These are phyloP conservation scores for Coniochaeta ligniaria DNA, from an alignment of 2,329 filamentous ascomycete genomes.

Conservation along the genomic window DNA sequence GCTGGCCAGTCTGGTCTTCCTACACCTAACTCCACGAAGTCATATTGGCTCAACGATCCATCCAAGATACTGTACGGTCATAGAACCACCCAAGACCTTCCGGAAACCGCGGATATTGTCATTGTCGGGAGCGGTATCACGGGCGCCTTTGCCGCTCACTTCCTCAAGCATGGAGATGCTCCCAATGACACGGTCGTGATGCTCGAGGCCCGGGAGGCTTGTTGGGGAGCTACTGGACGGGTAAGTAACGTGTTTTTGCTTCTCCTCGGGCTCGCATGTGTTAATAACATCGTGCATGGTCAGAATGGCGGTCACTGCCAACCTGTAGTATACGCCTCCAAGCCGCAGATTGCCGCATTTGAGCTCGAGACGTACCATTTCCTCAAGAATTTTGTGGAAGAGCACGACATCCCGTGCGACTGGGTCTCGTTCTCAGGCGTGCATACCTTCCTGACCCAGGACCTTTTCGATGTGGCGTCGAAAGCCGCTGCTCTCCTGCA, in stretches of 20 bases:
- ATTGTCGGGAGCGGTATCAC: conserved; percentile 72
- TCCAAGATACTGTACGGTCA: conserved; percentile 59
- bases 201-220: conserved; percentile 72
- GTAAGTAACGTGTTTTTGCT: conserved; percentile 36
- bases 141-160: conserved; percentile 63
- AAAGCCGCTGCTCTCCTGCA: conserved; percentile 43
- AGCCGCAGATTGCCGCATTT: conserved; percentile 59
- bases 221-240: conserved; percentile 77
- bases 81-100: conserved; percentile 57
- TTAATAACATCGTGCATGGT: neutral
- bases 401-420: conserved; percentile 59
- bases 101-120: conserved; percentile 57
- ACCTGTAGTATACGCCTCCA: conserved; percentile 56
- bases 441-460: conserved; percentile 52
- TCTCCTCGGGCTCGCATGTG: neutral
- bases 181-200: conserved; percentile 53
- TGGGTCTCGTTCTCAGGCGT: conserved; percentile 58
- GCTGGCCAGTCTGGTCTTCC: conserved; percentile 48
- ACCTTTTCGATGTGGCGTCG: conserved; percentile 45
- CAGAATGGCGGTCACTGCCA: conserved; percentile 71
- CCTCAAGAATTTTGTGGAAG: conserved; percentile 48
- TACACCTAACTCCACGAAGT: conserved; percentile 49
- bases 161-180: conserved; percentile 40
- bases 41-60: conserved; percentile 69
- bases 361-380: conserved; percentile 62